Evolutionary conservation across 768 basidiomycete species (phyloP).

Genomic region (Amanita jacksonii): DNA sequence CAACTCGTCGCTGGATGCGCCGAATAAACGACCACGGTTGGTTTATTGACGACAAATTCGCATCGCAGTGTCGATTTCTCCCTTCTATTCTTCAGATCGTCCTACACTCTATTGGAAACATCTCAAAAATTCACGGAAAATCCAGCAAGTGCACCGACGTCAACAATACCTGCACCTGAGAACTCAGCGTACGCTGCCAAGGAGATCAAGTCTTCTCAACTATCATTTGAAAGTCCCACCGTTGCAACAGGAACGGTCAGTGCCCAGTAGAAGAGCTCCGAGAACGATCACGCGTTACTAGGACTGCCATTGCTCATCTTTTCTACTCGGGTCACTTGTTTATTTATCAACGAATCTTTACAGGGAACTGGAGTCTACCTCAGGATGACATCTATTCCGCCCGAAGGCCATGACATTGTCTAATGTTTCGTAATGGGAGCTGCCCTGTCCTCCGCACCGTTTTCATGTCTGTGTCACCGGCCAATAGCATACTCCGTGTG

Average conservation of each 20-base stretch:
- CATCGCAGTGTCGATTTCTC: slow-evolving; percentile 15
- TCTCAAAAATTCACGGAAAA: slow-evolving; percentile 33
- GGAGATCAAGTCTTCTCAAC: slow-evolving; percentile 48
- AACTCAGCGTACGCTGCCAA: slow-evolving; percentile 25
- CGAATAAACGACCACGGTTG: slow-evolving; percentile 79
- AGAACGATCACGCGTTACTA: slow-evolving; percentile 5
- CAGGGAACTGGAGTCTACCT: slow-evolving; percentile 22
- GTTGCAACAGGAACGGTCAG: slow-evolving; percentile 37
- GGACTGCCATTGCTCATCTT: slow-evolving; percentile 11
- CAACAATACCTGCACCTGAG: slow-evolving; percentile 19
- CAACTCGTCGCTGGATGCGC: slow-evolving; percentile 57
- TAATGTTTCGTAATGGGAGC: neutral
- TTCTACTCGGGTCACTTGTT: slow-evolving; percentile 27
- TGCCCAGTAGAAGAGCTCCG: slow-evolving; percentile 23
- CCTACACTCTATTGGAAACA: slow-evolving; percentile 27
- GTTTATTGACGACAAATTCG: slow-evolving; percentile 26
- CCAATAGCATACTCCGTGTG: neutral
- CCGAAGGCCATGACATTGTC: slow-evolving; percentile 3
- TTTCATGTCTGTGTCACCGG: neutral
- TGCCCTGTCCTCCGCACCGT: neutral
- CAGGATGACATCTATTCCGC: neutral
- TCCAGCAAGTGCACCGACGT: slow-evolving; percentile 20
- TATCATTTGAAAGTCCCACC: slow-evolving; percentile 53
- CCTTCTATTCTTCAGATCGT: slow-evolving; percentile 33
- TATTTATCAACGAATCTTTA: slow-evolving; percentile 35